A percentile compares a stretch with the other conserved stretches of the same genome.
Evolutionary conservation across 116 monocot species (phyloP).

Genomic region (Papilionanthe hybrid): DNA sequence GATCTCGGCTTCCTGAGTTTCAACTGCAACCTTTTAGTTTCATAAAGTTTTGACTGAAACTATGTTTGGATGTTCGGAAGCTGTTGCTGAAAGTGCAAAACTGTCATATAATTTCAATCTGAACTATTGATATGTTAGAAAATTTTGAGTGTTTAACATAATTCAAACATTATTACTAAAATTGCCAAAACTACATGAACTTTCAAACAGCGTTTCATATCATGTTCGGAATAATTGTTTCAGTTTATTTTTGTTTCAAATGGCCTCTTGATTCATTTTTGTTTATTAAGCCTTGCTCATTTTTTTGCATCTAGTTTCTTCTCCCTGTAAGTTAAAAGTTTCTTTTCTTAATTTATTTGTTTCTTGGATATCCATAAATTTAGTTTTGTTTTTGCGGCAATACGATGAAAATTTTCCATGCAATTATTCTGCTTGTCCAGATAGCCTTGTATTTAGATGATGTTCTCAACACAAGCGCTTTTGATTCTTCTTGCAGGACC

Average conservation of each 20-base stretch:
- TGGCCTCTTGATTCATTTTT: background rate
- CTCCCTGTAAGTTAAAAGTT: background rate
- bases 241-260: too few relatives aligned
- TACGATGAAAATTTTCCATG: background rate
- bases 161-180: too few relatives aligned
- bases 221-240: too few relatives aligned
- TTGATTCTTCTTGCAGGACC: conserved; percentile 8
- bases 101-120: too few relatives aligned
- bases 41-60: too few relatives aligned
- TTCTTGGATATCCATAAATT: background rate
- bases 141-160: too few relatives aligned
- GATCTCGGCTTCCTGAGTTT: background rate
- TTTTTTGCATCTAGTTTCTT: background rate
- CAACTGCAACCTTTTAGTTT: too few relatives aligned
- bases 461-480: background rate
- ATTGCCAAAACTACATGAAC: too few relatives aligned
- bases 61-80: too few relatives aligned
- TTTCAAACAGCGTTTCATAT: too few relatives aligned
- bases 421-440: background rate
- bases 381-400: background rate
- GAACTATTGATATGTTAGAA: too few relatives aligned
- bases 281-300: background rate
- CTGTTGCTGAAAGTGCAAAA: too few relatives aligned
- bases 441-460: background rate
- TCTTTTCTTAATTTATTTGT: background rate